These are phyloP conservation scores for Achlya hypogyna DNA, from an alignment of 352 stramenopile genomes.

Conservation along the genomic window DNA sequence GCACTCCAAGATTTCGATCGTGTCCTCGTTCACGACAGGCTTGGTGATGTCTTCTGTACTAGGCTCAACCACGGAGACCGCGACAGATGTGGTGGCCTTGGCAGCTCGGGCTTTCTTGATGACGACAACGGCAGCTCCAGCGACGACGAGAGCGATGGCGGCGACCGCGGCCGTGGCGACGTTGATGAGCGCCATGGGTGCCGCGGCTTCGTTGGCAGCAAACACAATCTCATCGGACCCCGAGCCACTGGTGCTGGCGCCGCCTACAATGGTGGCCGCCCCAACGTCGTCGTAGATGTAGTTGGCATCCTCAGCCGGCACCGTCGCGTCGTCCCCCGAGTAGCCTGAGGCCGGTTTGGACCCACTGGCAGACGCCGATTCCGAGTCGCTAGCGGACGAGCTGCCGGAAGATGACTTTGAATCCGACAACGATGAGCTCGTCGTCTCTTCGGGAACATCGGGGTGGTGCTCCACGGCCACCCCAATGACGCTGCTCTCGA, in stretches of 20 bases:
- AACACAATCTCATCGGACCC: background rate
- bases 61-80: background rate
- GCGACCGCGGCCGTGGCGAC: background rate
- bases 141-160: background rate
- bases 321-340: too few species aligned
- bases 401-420: too few species aligned
- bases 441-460: too few species aligned
- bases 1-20: too few species aligned
- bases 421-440: too few species aligned
- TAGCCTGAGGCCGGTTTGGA: too few species aligned
- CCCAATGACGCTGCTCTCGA: too few species aligned
- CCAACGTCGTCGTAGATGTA: too few species aligned
- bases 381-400: too few species aligned
- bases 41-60: background rate
- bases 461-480: too few species aligned
- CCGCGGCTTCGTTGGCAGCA: background rate
- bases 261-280: background rate
- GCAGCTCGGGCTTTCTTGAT: background rate
- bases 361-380: too few species aligned
- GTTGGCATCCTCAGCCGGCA: too few species aligned
- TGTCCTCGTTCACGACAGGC: background rate
- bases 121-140: background rate
- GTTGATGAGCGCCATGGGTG: background rate
- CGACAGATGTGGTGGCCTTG: background rate
- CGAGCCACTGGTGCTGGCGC: background rate